These are phyloP conservation scores for Mucor velutinosus DNA, from an alignment of 371 early-diverging fungal genomes.

Conservation along the genomic window DNA sequence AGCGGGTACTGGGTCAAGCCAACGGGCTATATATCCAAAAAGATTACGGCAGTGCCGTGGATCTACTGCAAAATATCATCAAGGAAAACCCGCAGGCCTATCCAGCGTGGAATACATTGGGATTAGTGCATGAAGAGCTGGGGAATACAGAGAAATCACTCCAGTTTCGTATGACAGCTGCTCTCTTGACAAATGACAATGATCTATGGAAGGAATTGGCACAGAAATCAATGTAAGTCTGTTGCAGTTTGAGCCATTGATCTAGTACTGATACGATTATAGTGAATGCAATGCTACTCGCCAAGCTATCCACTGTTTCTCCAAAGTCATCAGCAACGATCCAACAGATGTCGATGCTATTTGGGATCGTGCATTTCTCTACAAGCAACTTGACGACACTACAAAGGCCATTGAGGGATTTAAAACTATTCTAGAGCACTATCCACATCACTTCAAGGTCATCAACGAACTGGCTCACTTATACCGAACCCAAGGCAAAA, in stretches of 20 bases:
- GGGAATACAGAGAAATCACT: conserved; percentile 77
- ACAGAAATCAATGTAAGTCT: conserved; percentile 65
- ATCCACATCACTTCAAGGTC: conserved; percentile 60
- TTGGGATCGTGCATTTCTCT: conserved; percentile 70
- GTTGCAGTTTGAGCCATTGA: neutral
- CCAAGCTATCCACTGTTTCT: conserved; percentile 85
- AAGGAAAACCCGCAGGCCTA: conserved; percentile 68
- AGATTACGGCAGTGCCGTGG: conserved; percentile 71
- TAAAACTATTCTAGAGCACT: conserved; percentile 42
- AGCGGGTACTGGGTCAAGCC: conserved; percentile 70
- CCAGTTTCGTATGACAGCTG: conserved; percentile 86
- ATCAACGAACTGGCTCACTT: conserved; percentile 61
- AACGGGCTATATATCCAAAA: conserved; percentile 71
- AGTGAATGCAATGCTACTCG: conserved; percentile 69
- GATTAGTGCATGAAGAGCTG: conserved; percentile 88
- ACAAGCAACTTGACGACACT: conserved; percentile 45
- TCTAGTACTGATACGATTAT: neutral
- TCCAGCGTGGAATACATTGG: conserved; percentile 88
- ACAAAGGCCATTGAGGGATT: conserved; percentile 60
- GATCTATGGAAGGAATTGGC: conserved; percentile 88
- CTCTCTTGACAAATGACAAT: conserved; percentile 81
- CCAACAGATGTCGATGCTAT: conserved; percentile 70
- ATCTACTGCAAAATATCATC: conserved; percentile 75
- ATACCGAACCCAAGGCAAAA: conserved; percentile 45
- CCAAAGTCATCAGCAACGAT: conserved; percentile 66